Evolutionary conservation across 2,329 filamentous ascomycete species (phyloP), one percentile per base, ranked within the genome.

Genomic region (Apiospora sp.): DNA sequence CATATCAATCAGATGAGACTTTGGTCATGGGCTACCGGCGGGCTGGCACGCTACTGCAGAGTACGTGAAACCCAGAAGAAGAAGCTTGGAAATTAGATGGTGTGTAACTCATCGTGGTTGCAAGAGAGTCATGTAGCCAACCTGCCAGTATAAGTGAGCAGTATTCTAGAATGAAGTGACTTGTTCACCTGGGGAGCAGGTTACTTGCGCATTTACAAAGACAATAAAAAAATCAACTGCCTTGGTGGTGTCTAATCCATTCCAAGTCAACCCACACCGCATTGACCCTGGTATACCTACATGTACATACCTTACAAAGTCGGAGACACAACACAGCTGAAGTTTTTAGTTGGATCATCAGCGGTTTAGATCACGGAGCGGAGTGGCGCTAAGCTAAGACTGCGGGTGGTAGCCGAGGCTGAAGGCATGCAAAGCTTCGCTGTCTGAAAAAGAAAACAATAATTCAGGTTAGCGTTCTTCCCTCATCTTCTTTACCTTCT

Each of bases 401-500:
- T 64, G 58, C 58, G 58, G 58, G 58, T 64, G 58, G 34, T 22
- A 64, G 58, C 30, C 34, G 22, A 41, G 58, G 58, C 58, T 64
- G 58, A 64, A 41, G 58, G 19, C 34, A n/a, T 12, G 58, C 34
- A 41, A 64, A 64, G 58, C 58, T 41, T 64, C 58, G 30, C 34
- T 64, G 30, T 37, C 16, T 34, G 54, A 61, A 61, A 61, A 61
- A 34, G 30, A 19, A 61, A 61, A 61, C 16, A 58, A 10, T 4
- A 58, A 10, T 27, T 14, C 51, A 19, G 16, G 27, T 34, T 22
- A 22, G 54, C 34, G 30, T 19, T 34, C 27, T 16, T 34, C 27
- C 27, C 54, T 58, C 54, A 4, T 54, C 24, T 8, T 8, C 54
- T 37, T 61, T 16, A 61, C 27, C 54, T 64, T 64, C 58, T 22